These are phyloP conservation scores for Saccharomycopsis microspora DNA, from an alignment of 805 yeast species.

Conservation along the genomic window DNA sequence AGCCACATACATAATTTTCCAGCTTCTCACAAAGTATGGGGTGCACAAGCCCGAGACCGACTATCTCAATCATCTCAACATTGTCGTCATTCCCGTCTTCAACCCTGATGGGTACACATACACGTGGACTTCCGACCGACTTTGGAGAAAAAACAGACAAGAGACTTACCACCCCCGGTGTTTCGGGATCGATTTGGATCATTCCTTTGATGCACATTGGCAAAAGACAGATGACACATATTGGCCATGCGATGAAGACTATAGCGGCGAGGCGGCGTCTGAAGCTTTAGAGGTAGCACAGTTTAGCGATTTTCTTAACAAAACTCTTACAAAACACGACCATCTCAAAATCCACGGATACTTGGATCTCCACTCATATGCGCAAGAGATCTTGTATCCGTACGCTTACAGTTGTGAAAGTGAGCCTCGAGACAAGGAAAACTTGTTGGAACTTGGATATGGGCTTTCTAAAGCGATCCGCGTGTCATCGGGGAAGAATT, in stretches of 20 bases:
- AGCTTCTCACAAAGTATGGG: slow-evolving; percentile 37
- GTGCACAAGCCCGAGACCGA: slow-evolving; percentile 27
- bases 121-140: slow-evolving; percentile 68
- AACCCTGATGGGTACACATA: slow-evolving; percentile 89
- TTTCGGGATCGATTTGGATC: slow-evolving; percentile 79
- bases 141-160: slow-evolving; percentile 88
- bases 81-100: slow-evolving; percentile 68
- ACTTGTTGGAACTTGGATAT: slow-evolving; percentile 68
- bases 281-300: slow-evolving; percentile 50
- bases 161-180: slow-evolving; percentile 56
- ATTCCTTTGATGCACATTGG: slow-evolving; percentile 71
- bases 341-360: slow-evolving; percentile 62
- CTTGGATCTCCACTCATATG: slow-evolving; percentile 74
- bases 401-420: slow-evolving; percentile 71
- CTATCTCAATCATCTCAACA: slow-evolving; percentile 50
- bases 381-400: slow-evolving; percentile 75
- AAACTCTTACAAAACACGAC: slow-evolving; percentile 21
- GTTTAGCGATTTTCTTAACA: slow-evolving; percentile 35
- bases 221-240: slow-evolving; percentile 36
- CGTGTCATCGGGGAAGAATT: slow-evolving; percentile 47
- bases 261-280: slow-evolving; percentile 64
- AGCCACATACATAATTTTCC: slow-evolving; percentile 43
- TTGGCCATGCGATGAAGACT: slow-evolving; percentile 75
- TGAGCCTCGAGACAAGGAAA: slow-evolving; percentile 70
- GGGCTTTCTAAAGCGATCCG: slow-evolving; percentile 71